These are phyloP conservation scores for Globisporangium camurandrum DNA, from an alignment of 352 stramenopile species.

Conservation along the genomic window DNA sequence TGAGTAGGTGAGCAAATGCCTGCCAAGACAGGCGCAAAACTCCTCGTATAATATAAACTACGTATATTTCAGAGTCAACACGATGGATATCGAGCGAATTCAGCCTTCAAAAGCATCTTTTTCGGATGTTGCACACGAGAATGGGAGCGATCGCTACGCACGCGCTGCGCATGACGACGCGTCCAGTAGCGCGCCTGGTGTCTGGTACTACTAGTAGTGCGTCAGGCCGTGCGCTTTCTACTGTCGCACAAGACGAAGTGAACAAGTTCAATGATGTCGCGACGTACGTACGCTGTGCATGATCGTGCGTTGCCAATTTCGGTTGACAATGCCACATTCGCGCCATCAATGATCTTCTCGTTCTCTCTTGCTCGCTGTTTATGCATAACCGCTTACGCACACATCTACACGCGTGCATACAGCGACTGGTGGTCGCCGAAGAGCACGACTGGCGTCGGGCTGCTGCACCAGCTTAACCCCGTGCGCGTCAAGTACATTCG, in stretches of 20 bases:
- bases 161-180: neutral
- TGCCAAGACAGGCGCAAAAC: too few relatives aligned
- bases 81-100: too few relatives aligned
- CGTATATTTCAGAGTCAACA: too few relatives aligned
- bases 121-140: too few relatives aligned
- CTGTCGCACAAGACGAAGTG: constrained; percentile 69
- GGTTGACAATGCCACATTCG: neutral
- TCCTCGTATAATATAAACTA: too few relatives aligned
- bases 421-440: constrained; percentile 81
- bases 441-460: constrained; percentile 65
- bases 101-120: too few relatives aligned
- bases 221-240: constrained; percentile 26
- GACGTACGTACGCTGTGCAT: constrained; percentile 31
- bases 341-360: neutral
- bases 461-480: constrained; percentile 77
- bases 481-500: constrained; percentile 84
- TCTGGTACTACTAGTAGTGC: neutral
- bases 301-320: neutral
- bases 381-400: neutral
- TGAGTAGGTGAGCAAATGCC: too few relatives aligned
- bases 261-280: constrained; percentile 74
- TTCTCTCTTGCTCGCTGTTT: neutral
- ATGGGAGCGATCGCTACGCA: neutral
- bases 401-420: neutral
- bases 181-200: neutral